Evolutionary conservation across 805 yeast genomes (phyloP), one percentile per base, ranked within the genome.

Genomic region (Zygoascus bituminiphila): DNA sequence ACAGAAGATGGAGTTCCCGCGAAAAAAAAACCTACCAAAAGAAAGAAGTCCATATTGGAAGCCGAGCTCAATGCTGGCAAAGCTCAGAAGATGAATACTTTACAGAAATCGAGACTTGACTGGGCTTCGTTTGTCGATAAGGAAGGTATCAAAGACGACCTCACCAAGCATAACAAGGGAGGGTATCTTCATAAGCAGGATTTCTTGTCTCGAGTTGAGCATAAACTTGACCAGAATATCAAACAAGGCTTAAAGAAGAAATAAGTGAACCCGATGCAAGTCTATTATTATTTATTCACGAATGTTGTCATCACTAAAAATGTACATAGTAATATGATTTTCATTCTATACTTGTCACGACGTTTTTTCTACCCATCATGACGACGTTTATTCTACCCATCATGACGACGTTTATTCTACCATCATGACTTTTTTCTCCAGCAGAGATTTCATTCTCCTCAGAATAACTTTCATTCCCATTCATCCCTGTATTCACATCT

Each of bases 111-210:
- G 1, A 73, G 95, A 53, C 72, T 93, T 45, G 98, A 93, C 66
- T 93, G 98, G 95, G 94, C 95, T 0, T 79, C 85, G 42, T 88
- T 85, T 67, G 96, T 93, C 25, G 97, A 91, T 66, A 76, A 84
- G 54, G 81, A 82, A 54, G 88, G 88, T 48, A 81, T 93, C 42
- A 74, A 77, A 46, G 96, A 87, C 55, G 98, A 93, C 53, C 75
- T 93, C 60, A 75, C 74, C 43, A 74, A 77, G 49, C 84, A 82
- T 61, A 89, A 88, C 62, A 89, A 85, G 70, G 93, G 82, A 46
- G 98, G 98, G 7, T 93, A 82, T 66, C 69, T 93, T 59, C 95
- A 87, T 53, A 88, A 80, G 61, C 97, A 91, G 64, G 96, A 85
- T 56, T 93, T 93, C 75, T 71, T 93, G 60, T 73, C 76, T 43